Base-by-base conservation (phyloP, 23 red algal species). In the Gracilaria vermiculophylla region DNA sequence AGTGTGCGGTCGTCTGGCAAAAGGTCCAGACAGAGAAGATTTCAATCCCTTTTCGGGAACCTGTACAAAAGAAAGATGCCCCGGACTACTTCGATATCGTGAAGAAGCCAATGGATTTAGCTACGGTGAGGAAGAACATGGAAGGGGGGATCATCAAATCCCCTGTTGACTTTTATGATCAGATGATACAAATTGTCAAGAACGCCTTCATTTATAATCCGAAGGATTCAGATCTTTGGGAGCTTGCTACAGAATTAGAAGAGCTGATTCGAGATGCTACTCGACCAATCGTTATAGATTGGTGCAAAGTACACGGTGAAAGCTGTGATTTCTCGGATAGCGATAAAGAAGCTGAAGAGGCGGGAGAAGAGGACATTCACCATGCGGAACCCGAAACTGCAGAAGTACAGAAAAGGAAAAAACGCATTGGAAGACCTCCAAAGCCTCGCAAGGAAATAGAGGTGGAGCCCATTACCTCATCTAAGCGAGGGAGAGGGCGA, bases 11-110 rank as follows among this genome's bases (percentile, higher is more conserved):
- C 44, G 85, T 89, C 5, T 89, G 85, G 85, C 33, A 77, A 44
- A 75, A 65, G 31, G 40, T 77, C 31, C 67, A 89, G 19, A 29
- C 28, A 2, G 85, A 77, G 48, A 89, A 89, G 70, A 89, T 93
- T 44, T 76, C 89, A 9, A 92, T 93, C 69, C 96, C 96, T 28
- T 98, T 98, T 31, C 85, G 96, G 33, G 42, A 95, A 29, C 96
- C 92, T 2, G 96, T 98, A n/a, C 53, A 72, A n/a, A 65, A 62
- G 49, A 78, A 77, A 62, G 96, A 98, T 54, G 96, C 96, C 6
- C 96, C 96, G 0, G 85, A 92, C 72, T 98, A 98, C 51, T 92
- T 95, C 64, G 92, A 95, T 16, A 43, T 95, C 0, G 84, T 98
- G 24, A 75, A 90, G 50, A 36, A 86, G 25, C 96, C 96, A 7